A percentile compares a stretch with the other conserved stretches of the same genome.
Evolutionary conservation across 2,329 filamentous ascomycete species (phyloP).

Genomic region (Phaeosphaeria sp.): DNA sequence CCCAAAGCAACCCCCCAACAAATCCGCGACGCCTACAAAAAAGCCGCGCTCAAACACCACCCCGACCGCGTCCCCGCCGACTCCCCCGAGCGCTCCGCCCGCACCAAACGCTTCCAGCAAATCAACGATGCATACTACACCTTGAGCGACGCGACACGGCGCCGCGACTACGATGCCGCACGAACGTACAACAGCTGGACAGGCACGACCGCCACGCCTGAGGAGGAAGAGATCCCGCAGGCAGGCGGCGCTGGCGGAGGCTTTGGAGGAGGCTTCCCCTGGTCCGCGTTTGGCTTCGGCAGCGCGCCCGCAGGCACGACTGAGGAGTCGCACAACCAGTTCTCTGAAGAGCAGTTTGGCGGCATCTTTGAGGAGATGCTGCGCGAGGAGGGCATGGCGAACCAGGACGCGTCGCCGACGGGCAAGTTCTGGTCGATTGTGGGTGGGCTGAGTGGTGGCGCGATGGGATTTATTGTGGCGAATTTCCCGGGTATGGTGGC

Average conservation of each 20-base stretch:
- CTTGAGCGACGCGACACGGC: conserved; percentile 77
- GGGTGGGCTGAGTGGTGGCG: conserved; percentile 85
- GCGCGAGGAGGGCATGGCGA: conserved; percentile 70
- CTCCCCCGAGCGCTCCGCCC: conserved; percentile 79
- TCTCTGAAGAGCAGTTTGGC: conserved; percentile 84
- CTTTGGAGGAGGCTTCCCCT: conserved; percentile 70
- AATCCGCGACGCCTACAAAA: conserved; percentile 94
- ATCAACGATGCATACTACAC: conserved; percentile 95
- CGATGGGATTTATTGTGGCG: conserved; percentile 92
- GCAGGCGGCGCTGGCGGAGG: conserved; percentile 4
- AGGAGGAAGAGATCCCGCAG: conserved; percentile 59
- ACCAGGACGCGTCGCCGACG: conserved; percentile 67
- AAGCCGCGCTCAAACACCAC: conserved; percentile 88
- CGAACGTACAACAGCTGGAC: conserved; percentile 62
- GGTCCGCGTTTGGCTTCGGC: conserved; percentile 74
- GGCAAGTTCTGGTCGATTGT: conserved; percentile 85
- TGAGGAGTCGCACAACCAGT: conserved; percentile 59
- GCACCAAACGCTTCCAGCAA: conserved; percentile 88
- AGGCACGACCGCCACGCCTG: conserved; percentile 52
- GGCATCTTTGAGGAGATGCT: conserved; percentile 65
- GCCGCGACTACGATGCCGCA: conserved; percentile 84
- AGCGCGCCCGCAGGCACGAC: conserved; percentile 50
- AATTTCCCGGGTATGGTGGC: conserved; percentile 90
- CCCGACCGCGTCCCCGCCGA: conserved; percentile 86
- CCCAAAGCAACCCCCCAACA: conserved; percentile 80